Conservation (phyloP, 257 asterid species). For the Capsicum baccatum region DNA sequence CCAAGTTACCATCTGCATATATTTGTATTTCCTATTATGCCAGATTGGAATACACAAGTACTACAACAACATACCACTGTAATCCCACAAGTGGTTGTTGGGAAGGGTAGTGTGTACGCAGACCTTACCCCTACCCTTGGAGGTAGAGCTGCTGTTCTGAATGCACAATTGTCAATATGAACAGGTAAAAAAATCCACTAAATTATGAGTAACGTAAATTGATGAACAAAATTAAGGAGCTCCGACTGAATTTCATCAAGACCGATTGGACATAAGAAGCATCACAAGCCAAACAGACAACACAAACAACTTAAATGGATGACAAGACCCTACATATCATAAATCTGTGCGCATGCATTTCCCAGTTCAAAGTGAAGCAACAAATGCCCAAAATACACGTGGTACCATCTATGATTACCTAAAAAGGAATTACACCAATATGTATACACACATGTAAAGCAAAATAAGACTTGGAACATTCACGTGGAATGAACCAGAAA, state of each 20-base stretch:
- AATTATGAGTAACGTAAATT: background rate
- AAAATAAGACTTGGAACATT: background rate
- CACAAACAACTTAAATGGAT: conserved; percentile 6
- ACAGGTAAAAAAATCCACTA: background rate
- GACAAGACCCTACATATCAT: background rate
- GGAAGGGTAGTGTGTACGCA: too few relatives aligned
- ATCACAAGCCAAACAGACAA: background rate
- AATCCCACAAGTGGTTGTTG: too few relatives aligned
- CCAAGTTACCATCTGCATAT: background rate
- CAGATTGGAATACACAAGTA: conserved; percentile 1
- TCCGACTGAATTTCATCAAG: background rate
- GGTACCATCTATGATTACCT: background rate
- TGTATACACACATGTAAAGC: conserved; percentile 12
- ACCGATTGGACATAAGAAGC: background rate
- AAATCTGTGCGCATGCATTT: background rate
- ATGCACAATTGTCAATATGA: conserved; percentile 19
- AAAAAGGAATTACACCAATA: background rate
- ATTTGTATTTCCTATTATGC: conserved; percentile 3
- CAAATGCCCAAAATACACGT: background rate
- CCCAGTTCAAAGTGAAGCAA: conserved; percentile 10
- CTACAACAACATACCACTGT: too few relatives aligned
- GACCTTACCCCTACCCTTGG: too few relatives aligned
- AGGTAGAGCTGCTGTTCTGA: background rate
- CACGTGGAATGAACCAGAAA: conserved; percentile 9
- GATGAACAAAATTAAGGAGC: conserved; percentile 11